Evolutionary conservation across 495 filamentous ascomycete species (phyloP), one percentile per base, ranked within the genome.

Genomic region (Penicillium crystallinum): DNA sequence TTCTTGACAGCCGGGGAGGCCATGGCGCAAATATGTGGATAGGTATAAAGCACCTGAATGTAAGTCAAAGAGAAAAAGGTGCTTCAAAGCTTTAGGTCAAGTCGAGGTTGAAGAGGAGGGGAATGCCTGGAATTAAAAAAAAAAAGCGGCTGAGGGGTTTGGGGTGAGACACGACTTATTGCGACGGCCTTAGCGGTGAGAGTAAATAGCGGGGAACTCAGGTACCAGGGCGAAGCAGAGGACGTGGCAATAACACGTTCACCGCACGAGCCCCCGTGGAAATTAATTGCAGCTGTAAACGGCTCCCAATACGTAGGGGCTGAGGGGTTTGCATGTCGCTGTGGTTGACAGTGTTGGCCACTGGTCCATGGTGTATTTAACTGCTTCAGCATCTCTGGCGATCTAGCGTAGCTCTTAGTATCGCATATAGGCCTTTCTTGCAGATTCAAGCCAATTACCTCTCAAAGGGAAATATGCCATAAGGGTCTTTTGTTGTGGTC

Each of bases 1-100:
- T 73, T 63, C 56, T 71, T 70, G 49, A 74, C 52, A 59, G 67
- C 67, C 27, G 66, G 67, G 59, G 74, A 75, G 59, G 71, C 74
- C 74, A 77, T 67, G 64, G 65, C 65, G 59, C 49, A 46, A 56
- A 48, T 55, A 39, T 21, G 55, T 46, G 48, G 48, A 34, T 43
- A 31, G 39, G 23, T 14, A 42, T 25, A 34, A 18, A 33, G n/a
- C 46, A 23, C 29, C 29, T 37, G 10, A 10, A 29, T 3, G n/a
- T n/a, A 12, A 12, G 3, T 18, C 30, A 11, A 14, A 52, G 44
- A 25, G 43, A 22, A 44, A 57, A 21, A 41, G 44, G 40, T 44
- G 35, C 22, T 50, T 22, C 22, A 29, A 43, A 34, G 23, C 38
- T 41, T 22, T 15, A 21, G 23, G 39, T 31, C 47, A 47, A 41